Evolutionary conservation across 306 rosid genomes (phyloP).

Genomic region (Cicer yamashitae): DNA sequence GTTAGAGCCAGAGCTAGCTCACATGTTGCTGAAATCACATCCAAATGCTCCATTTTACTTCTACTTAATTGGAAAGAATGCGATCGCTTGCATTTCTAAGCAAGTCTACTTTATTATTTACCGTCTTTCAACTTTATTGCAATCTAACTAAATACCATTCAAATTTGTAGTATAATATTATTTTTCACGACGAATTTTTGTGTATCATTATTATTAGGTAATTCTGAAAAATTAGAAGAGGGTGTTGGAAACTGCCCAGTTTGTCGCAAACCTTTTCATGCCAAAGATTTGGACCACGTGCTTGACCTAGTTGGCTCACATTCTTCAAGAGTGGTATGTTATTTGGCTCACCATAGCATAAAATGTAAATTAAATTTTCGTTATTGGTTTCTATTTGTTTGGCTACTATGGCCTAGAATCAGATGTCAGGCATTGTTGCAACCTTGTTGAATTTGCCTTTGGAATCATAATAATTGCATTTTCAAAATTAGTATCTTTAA

Average conservation of each 20-base stretch:
- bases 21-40: no score
- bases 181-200: conserved; percentile 34
- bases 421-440: not conserved
- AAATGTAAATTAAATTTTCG: conserved; percentile 10
- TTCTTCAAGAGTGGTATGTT: conserved; percentile 56
- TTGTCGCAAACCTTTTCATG: conserved; percentile 74
- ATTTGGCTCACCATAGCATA: conserved; percentile 34
- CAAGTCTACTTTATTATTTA: no score
- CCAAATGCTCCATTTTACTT: no score
- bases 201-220: conserved; percentile 44
- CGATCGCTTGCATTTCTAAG: no score
- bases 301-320: conserved; percentile 67
- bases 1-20: not conserved
- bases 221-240: conserved; percentile 44
- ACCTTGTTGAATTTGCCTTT: not conserved
- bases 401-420: conserved; percentile 7
- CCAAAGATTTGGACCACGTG: conserved; percentile 77
- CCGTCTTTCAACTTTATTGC: not conserved
- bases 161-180: not conserved
- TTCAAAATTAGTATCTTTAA: conserved; percentile 1
- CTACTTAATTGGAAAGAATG: no score
- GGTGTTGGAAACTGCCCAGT: conserved; percentile 79
- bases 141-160: conserved; percentile 7
- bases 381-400: conserved; percentile 35
- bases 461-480: not conserved